These are phyloP conservation scores for Dendrothele bispora DNA, from an alignment of 768 basidiomycete species.

Conservation along the genomic window DNA sequence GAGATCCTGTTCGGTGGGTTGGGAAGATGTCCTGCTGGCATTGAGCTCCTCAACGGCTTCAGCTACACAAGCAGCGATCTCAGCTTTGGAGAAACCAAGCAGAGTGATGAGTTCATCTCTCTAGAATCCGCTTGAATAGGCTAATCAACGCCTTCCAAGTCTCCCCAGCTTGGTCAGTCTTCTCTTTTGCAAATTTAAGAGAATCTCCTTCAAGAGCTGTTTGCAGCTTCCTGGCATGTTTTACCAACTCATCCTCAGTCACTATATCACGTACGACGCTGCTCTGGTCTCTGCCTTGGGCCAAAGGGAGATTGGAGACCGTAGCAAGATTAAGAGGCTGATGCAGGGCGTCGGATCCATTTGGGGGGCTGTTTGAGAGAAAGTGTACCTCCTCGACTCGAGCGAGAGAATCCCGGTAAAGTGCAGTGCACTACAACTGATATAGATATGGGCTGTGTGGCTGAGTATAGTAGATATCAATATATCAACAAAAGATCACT, in stretches of 20 bases:
- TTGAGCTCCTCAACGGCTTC: conserved; percentile 80
- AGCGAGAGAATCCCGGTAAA: conserved; percentile 51
- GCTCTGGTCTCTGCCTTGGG: conserved; percentile 80
- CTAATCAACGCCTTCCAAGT: conserved; percentile 86
- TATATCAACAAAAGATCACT: no score
- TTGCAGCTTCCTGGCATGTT: conserved; percentile 69
- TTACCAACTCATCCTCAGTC: conserved; percentile 75
- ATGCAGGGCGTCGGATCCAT: conserved; percentile 86
- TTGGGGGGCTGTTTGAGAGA: conserved; percentile 94
- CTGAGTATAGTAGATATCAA: no score
- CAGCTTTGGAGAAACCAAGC: conserved; percentile 89
- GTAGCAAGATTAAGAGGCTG: conserved; percentile 78
- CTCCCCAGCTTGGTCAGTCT: conserved; percentile 36
- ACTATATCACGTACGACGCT: conserved; percentile 74
- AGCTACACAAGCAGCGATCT: conserved; percentile 77
- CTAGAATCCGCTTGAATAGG: conserved; percentile 82
- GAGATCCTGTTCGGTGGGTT: conserved; percentile 33
- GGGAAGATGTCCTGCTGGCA: conserved; percentile 32
- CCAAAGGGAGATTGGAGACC: conserved; percentile 68
- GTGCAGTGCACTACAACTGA: no score
- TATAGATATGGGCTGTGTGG: no score
- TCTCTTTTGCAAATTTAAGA: conserved; percentile 70
- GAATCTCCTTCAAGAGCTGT: conserved; percentile 55
- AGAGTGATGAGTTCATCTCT: conserved; percentile 88
- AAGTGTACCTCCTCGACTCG: conserved; percentile 55